Percentiles rank a stretch among this genome's conserved stretches.
These are phyloP conservation scores for Raffaelea deltoideospora DNA, from an alignment of 2,329 filamentous ascomycete genomes.

Conservation along the genomic window DNA sequence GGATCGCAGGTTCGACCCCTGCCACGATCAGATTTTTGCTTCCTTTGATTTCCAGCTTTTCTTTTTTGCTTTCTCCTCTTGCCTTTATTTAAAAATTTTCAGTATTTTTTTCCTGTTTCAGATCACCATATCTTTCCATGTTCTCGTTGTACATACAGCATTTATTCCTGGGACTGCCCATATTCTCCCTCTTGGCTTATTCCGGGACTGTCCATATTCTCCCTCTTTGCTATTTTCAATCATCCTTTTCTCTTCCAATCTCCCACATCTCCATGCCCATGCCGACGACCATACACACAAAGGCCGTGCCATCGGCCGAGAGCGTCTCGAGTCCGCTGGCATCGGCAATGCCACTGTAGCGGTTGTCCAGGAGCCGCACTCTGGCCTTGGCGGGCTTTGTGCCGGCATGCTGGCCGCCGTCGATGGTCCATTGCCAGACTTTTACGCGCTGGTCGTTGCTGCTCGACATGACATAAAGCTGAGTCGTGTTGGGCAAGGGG, in stretches of 20 bases:
- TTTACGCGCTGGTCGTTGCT: conserved; percentile 50
- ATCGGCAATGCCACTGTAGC: conserved; percentile 46
- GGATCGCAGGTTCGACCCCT: conserved; percentile 15
- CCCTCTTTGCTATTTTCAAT: background rate
- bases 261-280: conserved; percentile 32
- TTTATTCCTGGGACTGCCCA: no score
- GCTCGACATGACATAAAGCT: conserved; percentile 13
- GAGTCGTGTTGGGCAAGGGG: no score
- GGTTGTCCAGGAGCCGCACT: conserved; percentile 25
- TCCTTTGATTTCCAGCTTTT: background rate
- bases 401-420: no score
- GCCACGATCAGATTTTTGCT: conserved; percentile 11
- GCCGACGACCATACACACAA: conserved; percentile 29
- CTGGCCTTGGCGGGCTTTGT: no score
- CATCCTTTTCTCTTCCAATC: conserved; percentile 1
- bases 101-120: background rate
- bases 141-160: no score
- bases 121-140: background rate
- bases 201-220: no score
- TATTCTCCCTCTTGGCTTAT: no score
- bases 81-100: background rate
- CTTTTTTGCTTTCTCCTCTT: conserved; percentile 1
- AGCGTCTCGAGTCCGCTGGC: conserved; percentile 34
- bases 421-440: conserved; percentile 37
- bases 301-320: no score